Evolutionary conservation across 768 basidiomycete genomes (phyloP).

Genomic region (Trametes punicea): DNA sequence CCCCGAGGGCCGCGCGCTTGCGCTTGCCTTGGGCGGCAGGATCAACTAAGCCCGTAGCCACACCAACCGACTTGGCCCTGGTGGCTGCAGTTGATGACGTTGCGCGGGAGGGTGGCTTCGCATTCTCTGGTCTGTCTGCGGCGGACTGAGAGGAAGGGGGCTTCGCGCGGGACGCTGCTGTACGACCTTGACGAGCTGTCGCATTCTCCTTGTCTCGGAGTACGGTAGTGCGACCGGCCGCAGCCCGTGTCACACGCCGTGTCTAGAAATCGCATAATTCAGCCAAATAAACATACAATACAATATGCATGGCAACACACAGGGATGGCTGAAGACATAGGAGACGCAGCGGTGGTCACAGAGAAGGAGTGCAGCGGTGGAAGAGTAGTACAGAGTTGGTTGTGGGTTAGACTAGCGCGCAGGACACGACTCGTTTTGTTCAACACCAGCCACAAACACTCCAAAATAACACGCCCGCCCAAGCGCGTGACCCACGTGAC

Average conservation of each 20-base stretch:
- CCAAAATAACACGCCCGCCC: conserved; percentile 27
- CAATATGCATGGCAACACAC: conserved; percentile 29
- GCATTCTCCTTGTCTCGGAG: conserved; percentile 69
- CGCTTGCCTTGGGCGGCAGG: conserved; percentile 55
- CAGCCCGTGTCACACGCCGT: conserved; percentile 57
- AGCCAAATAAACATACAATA: background rate
- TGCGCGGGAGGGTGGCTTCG: conserved; percentile 36
- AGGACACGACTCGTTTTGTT: conserved; percentile 28
- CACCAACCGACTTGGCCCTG: conserved; percentile 45
- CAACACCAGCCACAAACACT: conserved; percentile 30
- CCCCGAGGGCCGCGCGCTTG: conserved; percentile 72
- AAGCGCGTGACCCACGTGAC: conserved; percentile 26
- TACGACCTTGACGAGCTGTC: conserved; percentile 57
- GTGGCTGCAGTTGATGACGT: conserved; percentile 49
- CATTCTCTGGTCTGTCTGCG: conserved; percentile 26
- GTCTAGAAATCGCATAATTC: conserved; percentile 38
- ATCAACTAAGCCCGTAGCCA: conserved; percentile 45
- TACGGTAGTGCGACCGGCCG: conserved; percentile 46
- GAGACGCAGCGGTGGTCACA: conserved; percentile 13
- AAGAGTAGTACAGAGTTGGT: conserved; percentile 17
- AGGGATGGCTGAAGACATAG: conserved; percentile 45
- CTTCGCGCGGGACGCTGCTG: conserved; percentile 60
- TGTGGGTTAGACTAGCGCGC: conserved; percentile 8
- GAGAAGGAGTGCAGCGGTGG: conserved; percentile 14
- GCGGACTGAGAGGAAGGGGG: conserved; percentile 44